These are phyloP conservation scores for Orbilia blumenaviensis DNA, from an alignment of 2,329 filamentous ascomycete genomes.

Conservation along the genomic window DNA sequence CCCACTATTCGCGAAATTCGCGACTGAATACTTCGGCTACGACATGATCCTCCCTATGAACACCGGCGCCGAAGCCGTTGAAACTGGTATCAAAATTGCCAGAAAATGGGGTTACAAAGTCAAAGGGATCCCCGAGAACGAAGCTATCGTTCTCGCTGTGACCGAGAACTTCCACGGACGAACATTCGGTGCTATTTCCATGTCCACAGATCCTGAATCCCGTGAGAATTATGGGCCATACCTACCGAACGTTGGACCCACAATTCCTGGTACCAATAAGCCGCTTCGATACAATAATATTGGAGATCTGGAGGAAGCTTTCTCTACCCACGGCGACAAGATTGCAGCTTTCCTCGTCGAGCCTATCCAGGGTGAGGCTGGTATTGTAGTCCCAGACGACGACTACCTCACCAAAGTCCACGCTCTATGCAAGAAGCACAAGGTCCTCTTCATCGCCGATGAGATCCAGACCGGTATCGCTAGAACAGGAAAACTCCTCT, in stretches of 20 bases:
- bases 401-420: conserved; percentile 83
- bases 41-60: conserved; percentile 99
- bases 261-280: conserved; percentile 77
- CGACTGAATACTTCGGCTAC: conserved; percentile 82
- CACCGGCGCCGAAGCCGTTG: conserved; percentile 93
- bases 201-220: conserved; percentile 94
- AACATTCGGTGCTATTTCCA: conserved; percentile 93
- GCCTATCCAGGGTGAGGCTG: conserved; percentile 96
- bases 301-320: conserved; percentile 77
- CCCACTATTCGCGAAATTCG: conserved; percentile 91
- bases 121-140: conserved; percentile 84
- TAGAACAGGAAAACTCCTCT: conserved; percentile 90
- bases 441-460: conserved; percentile 94
- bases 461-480: conserved; percentile 96
- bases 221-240: conserved; percentile 97
- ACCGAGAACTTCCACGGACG: conserved; percentile 95
- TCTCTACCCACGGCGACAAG: conserved; percentile 82
- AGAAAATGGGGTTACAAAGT: conserved; percentile 98
- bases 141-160: conserved; percentile 84
- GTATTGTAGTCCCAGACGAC: conserved; percentile 92
- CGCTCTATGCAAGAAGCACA: conserved; percentile 90
- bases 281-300: conserved; percentile 87
- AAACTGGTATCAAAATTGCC: conserved; percentile 95
- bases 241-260: conserved; percentile 83
- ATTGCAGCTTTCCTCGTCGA: conserved; percentile 94